Evolutionary conservation across 805 yeast genomes (phyloP).

Genomic region (Yamadazyma ubonensis): DNA sequence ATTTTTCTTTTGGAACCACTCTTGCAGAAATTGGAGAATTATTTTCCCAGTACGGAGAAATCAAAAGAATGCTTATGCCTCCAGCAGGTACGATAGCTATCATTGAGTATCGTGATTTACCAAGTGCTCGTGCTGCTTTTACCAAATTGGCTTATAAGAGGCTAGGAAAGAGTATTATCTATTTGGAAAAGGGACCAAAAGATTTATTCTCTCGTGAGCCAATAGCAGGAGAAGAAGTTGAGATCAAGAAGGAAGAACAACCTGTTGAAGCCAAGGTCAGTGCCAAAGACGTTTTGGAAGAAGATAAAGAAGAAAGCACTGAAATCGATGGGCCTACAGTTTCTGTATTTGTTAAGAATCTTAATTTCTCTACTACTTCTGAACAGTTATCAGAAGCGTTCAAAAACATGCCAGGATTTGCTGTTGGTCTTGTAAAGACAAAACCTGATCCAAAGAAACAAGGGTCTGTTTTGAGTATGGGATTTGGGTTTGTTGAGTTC

Average conservation of each 20-base stretch:
- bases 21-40: slow-evolving; percentile 77
- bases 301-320: slow-evolving; percentile 36
- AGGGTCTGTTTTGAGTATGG: slow-evolving; percentile 82
- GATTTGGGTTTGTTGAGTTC: slow-evolving; percentile 95
- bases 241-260: slow-evolving; percentile 23
- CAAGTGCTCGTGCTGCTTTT: slow-evolving; percentile 88
- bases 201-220: slow-evolving; percentile 70
- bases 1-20: slow-evolving; percentile 86
- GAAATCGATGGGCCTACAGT: slow-evolving; percentile 69
- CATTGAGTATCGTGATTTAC: slow-evolving; percentile 79
- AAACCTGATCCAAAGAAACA: slow-evolving; percentile 81
- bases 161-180: slow-evolving; percentile 81
- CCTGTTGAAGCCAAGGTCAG: slow-evolving; percentile 47
- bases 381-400: slow-evolving; percentile 58
- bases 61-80: slow-evolving; percentile 84
- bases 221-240: slow-evolving; percentile 32
- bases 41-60: slow-evolving; percentile 75
- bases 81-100: slow-evolving; percentile 96
- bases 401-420: slow-evolving; percentile 73
- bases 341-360: slow-evolving; percentile 87
- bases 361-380: slow-evolving; percentile 78
- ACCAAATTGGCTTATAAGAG: slow-evolving; percentile 83
- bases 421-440: slow-evolving; percentile 76
- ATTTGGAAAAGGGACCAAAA: slow-evolving; percentile 92
- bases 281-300: slow-evolving; percentile 45